Conservation (phyloP, 148 eudicot genomes). For the Rhododendron griersonianum region DNA sequence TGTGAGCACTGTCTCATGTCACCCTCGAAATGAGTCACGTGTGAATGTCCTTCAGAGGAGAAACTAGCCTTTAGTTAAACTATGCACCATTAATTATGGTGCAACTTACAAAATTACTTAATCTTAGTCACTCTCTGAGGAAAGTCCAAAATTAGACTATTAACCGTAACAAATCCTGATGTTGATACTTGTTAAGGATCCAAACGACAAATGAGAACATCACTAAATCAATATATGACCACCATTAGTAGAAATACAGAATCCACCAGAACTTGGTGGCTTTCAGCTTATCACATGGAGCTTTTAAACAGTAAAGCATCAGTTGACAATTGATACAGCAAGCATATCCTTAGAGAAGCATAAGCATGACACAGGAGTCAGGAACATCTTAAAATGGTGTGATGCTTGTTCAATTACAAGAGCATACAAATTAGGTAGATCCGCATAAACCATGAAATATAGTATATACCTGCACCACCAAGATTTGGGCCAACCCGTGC, state of each 20-base stretch:
- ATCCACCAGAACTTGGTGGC: not conserved
- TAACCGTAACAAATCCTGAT: not conserved
- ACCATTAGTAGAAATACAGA: not conserved
- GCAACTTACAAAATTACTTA: not conserved
- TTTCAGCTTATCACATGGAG: not conserved
- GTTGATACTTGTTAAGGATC: not conserved
- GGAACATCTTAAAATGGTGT: not conserved
- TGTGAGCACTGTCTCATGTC: slow-evolving; percentile 3
- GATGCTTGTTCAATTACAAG: not conserved
- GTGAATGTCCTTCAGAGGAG: slow-evolving; percentile 5
- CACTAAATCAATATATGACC: not conserved
- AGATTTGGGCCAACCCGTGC: slow-evolving; percentile 8
- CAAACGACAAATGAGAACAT: not conserved
- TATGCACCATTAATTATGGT: not conserved
- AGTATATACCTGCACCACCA: slow-evolving; percentile 13
- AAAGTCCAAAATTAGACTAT: not conserved
- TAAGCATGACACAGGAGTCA: not conserved
- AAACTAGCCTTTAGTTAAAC: not conserved
- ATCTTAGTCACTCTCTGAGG: not conserved
- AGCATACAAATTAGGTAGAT: not conserved
- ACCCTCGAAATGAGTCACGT: slow-evolving; percentile 16
- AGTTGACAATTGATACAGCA: not conserved
- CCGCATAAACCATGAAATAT: not conserved
- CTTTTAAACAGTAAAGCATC: not conserved
- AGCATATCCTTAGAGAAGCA: slow-evolving; percentile 1